Percentiles rank a stretch among this genome's conserved stretches.
Conservation (phyloP, 345 rosid genomes). For the Sisymbrium altissimum region DNA sequence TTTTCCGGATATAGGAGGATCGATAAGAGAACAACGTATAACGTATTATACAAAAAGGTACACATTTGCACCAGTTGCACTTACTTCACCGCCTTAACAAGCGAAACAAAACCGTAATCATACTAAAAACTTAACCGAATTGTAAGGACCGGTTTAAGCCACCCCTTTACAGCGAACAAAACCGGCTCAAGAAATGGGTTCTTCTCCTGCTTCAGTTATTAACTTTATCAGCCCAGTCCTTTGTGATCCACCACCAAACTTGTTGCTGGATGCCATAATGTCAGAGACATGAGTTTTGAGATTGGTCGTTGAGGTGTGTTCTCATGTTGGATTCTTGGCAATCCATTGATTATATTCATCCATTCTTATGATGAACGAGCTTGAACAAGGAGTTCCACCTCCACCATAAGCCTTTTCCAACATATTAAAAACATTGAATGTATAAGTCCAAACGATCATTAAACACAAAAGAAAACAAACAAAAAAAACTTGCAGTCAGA, state of each 20-base stretch:
- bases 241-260: background rate
- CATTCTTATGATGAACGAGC: conserved; percentile 89
- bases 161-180: background rate
- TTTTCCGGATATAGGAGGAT: background rate
- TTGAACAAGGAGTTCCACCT: conserved; percentile 66
- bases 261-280: background rate
- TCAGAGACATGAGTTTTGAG: background rate
- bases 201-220: background rate
- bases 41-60: background rate
- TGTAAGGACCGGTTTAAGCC: background rate
- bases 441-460: background rate
- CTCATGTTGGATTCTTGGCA: conserved; percentile 31
- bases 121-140: background rate
- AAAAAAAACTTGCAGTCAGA: background rate
- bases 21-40: no score
- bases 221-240: background rate
- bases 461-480: background rate
- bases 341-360: conserved; percentile 80
- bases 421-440: background rate
- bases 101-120: background rate
- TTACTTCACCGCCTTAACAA: background rate
- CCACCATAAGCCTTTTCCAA: conserved; percentile 81
- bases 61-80: background rate
- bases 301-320: background rate
- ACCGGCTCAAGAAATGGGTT: background rate